Percentiles rank a stretch among this genome's conserved stretches.
These are phyloP conservation scores for Vigna unguiculata DNA, from an alignment of 306 rosid species.

Conservation along the genomic window DNA sequence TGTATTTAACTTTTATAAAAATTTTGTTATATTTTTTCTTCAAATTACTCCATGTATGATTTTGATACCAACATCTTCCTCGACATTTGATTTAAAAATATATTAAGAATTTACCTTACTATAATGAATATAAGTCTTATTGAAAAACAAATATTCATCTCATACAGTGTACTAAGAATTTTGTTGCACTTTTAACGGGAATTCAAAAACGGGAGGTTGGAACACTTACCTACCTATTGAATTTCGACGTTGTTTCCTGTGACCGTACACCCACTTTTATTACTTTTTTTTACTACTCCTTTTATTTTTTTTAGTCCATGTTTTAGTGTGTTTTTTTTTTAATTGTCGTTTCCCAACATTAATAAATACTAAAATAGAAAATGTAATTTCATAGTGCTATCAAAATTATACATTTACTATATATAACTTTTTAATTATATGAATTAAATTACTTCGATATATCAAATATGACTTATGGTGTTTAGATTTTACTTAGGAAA, in stretches of 20 bases:
- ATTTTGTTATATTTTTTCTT: too few species aligned
- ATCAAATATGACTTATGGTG: too few species aligned
- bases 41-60: too few species aligned
- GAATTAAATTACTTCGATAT: too few species aligned
- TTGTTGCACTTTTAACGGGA: neutral
- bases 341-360: neutral
- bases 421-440: too few species aligned
- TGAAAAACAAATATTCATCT: neutral
- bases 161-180: neutral
- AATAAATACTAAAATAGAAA: neutral
- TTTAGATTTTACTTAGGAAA: too few species aligned
- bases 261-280: neutral
- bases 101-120: neutral
- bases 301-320: neutral
- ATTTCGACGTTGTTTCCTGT: neutral
- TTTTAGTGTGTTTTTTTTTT: neutral
- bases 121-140: neutral
- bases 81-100: too few species aligned
- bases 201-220: neutral
- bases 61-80: too few species aligned
- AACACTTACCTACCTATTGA: constrained; percentile 1
- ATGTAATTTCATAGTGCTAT: too few species aligned
- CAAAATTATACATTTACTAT: too few species aligned
- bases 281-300: too few species aligned
- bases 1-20: too few species aligned